Conservation (phyloP, 2,329 filamentous ascomycete species). For the Penicillium rolfsii region DNA sequence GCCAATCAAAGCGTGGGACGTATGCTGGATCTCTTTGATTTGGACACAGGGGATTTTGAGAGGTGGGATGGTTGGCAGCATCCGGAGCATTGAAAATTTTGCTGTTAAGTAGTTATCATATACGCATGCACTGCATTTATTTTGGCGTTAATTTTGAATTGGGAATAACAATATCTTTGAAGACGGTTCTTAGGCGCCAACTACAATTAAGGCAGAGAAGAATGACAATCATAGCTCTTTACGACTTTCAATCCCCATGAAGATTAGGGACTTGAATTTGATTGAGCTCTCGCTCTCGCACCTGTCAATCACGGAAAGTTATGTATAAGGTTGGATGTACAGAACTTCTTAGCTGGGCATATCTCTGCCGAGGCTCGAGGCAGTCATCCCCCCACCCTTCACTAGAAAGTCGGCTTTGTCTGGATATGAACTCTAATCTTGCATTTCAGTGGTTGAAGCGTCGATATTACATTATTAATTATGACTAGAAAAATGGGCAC, state of each 20-base stretch:
- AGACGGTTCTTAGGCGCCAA: neutral
- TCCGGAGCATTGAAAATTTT: slow-evolving; percentile 2
- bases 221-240: neutral
- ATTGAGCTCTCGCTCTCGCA: too few species aligned
- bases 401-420: too few species aligned
- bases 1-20: slow-evolving; percentile 53
- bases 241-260: too few species aligned
- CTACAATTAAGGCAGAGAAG: neutral
- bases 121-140: neutral
- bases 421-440: too few species aligned
- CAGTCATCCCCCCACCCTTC: too few species aligned
- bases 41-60: slow-evolving; percentile 47
- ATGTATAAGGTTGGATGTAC: too few species aligned
- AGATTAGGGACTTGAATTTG: too few species aligned
- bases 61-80: slow-evolving; percentile 34
- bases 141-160: neutral
- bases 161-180: neutral
- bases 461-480: too few species aligned
- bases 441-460: too few species aligned
- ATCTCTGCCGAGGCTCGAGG: too few species aligned
- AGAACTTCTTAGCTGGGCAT: too few species aligned
- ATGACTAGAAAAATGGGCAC: neutral
- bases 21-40: slow-evolving; percentile 51
- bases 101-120: neutral
- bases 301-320: neutral